Conservation (phyloP, 257 asterid genomes). For the Solanum chilense region DNA sequence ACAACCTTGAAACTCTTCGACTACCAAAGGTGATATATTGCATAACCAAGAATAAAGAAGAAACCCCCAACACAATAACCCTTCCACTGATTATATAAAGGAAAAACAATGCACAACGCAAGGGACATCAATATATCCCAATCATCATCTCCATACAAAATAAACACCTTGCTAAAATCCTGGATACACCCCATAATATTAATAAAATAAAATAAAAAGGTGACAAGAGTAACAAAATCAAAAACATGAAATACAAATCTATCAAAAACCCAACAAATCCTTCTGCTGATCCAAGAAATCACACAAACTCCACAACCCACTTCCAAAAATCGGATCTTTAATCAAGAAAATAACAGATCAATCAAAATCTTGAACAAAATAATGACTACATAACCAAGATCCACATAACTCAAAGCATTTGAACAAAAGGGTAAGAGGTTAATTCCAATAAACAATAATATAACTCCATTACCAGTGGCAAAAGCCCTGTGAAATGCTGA, state of each 20-base stretch:
- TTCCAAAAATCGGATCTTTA: conserved; percentile 34
- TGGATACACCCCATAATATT: background rate
- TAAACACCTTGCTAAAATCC: background rate
- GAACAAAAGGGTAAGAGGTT: background rate
- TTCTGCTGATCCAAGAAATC: conserved; percentile 1
- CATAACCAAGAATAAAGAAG: background rate
- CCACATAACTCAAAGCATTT: background rate
- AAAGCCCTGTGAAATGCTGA: conserved; percentile 63
- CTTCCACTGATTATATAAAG: background rate
- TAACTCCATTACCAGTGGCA: conserved; percentile 54
- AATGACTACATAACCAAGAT: background rate
- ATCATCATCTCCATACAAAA: background rate
- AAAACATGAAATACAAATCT: background rate
- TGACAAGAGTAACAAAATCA: background rate
- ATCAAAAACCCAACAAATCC: conserved; percentile 1
- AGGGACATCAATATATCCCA: background rate
- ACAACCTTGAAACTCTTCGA: background rate
- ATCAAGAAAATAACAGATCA: conserved; percentile 29
- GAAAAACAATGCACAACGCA: background rate
- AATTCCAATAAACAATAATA: background rate
- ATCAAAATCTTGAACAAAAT: background rate
- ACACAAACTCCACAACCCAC: conserved; percentile 1
- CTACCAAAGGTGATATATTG: background rate
- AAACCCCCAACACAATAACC: background rate
- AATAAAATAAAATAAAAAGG: background rate